Percentiles rank a stretch among this genome's conserved stretches.
phyloP scores from a whole-genome alignment of 1,284 basidiomycete genomes.

The Marasmius tenuissimus region DNA sequence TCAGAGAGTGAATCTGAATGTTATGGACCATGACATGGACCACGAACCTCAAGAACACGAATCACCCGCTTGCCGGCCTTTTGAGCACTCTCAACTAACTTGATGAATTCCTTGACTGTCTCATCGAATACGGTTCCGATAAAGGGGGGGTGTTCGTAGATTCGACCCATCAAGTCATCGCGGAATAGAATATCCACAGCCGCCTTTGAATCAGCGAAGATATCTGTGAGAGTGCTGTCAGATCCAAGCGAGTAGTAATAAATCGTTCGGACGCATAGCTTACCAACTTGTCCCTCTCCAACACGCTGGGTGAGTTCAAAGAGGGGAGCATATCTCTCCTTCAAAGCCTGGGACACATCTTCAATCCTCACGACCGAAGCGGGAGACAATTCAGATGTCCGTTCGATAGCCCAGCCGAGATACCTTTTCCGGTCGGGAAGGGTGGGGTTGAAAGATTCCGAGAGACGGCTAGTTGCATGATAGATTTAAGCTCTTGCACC shows the following conservation, averaged over 20 bases:
- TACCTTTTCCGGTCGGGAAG: background rate
- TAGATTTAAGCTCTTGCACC: background rate
- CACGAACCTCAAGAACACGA: slow-evolving; percentile 22
- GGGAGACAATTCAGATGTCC: background rate
- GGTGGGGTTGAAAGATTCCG: background rate
- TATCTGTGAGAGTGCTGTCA: background rate
- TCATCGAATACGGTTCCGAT: slow-evolving; percentile 15
- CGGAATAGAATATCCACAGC: slow-evolving; percentile 18
- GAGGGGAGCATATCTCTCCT: background rate
- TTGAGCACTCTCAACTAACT: slow-evolving; percentile 11
- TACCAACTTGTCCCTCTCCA: background rate
- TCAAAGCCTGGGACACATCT: background rate
- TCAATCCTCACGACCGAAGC: background rate
- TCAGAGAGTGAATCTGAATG: background rate
- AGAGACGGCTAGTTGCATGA: background rate
- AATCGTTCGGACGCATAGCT: background rate
- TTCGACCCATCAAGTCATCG: slow-evolving; percentile 21
- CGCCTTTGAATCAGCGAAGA: slow-evolving; percentile 6
- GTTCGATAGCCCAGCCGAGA: background rate
- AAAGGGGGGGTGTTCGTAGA: slow-evolving; percentile 20
- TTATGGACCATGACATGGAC: background rate
- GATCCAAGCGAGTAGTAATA: background rate
- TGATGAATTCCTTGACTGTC: slow-evolving; percentile 14
- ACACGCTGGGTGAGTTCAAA: background rate
- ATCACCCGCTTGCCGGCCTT: slow-evolving; percentile 20